Evolutionary conservation across 2,329 filamentous ascomycete species (phyloP).

Genomic region (Venturia oleaginea): DNA sequence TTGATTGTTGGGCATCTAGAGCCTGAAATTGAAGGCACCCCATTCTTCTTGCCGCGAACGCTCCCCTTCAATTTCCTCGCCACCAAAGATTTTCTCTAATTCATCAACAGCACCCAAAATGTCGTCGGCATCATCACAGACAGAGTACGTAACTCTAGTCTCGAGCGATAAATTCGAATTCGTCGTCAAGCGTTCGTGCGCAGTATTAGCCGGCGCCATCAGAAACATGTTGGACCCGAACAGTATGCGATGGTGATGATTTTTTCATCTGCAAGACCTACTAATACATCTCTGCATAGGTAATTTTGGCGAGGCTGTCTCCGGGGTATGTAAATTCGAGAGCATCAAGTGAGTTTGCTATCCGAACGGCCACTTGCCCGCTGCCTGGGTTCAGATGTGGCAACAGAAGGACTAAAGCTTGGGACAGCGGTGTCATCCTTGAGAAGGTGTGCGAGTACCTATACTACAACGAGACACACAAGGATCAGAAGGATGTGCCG

Average conservation of each 20-base stretch:
- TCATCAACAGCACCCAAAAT: neutral
- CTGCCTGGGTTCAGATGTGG: no score
- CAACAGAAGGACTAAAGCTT: neutral
- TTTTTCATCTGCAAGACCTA: neutral
- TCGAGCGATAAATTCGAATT: slow-evolving; percentile 71
- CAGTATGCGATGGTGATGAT: slow-evolving; percentile 39
- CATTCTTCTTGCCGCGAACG: no score
- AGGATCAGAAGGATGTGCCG: slow-evolving; percentile 60
- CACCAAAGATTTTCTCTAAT: slow-evolving; percentile 1
- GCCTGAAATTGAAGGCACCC: no score
- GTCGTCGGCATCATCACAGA: slow-evolving; percentile 20
- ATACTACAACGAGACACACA: slow-evolving; percentile 70
- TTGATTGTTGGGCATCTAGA: no score
- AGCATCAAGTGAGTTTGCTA: slow-evolving; percentile 55
- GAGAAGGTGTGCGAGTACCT: slow-evolving; percentile 79
- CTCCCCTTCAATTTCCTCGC: no score
- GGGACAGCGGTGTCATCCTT: slow-evolving; percentile 56
- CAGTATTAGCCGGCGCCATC: slow-evolving; percentile 61
- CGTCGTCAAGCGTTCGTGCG: slow-evolving; percentile 61
- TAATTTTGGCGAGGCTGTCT: slow-evolving; percentile 55
- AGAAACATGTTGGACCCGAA: slow-evolving; percentile 64
- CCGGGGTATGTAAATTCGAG: slow-evolving; percentile 56
- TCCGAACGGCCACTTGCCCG: neutral
- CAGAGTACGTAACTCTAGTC: slow-evolving; percentile 69
- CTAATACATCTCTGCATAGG: slow-evolving; percentile 29